phyloP scores from a whole-genome alignment of 768 basidiomycete species.

The Clitopilus passeckerianus region DNA sequence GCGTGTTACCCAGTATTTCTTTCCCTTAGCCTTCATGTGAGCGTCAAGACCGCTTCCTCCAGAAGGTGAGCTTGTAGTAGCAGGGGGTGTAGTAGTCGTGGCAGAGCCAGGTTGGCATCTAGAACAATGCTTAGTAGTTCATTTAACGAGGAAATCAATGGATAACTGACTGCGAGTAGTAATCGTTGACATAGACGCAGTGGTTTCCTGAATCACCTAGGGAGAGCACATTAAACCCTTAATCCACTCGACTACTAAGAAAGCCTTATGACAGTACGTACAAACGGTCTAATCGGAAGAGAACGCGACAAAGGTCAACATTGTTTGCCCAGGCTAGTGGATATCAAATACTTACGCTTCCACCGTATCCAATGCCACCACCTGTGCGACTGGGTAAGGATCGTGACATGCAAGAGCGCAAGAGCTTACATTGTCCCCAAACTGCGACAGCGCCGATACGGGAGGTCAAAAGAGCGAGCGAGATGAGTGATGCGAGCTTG shows the following conservation, averaged over 20 bases:
- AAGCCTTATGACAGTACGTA: conserved; percentile 8
- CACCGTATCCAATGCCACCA: conserved; percentile 25
- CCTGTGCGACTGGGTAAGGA: conserved; percentile 9
- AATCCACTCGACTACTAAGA: neutral
- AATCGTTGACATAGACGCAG: conserved; percentile 25
- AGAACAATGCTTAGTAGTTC: conserved; percentile 1
- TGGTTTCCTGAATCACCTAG: conserved; percentile 25
- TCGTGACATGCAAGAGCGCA: neutral
- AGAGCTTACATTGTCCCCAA: conserved; percentile 31
- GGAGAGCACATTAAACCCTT: neutral
- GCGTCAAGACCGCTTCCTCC: conserved; percentile 12
- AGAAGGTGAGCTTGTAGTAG: conserved; percentile 12
- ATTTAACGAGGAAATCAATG: neutral
- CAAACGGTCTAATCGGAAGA: conserved; percentile 14
- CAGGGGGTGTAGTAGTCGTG: conserved; percentile 7
- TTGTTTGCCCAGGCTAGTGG: neutral
- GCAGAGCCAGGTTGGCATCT: conserved; percentile 24
- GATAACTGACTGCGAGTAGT: conserved; percentile 17
- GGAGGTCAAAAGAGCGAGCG: conserved; percentile 15
- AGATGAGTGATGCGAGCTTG: conserved; percentile 17
- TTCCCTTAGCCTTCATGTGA: conserved; percentile 19
- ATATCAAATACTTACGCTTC: conserved; percentile 26
- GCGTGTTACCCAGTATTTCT: conserved; percentile 21
- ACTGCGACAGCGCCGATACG: conserved; percentile 21
- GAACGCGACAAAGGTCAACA: neutral